Percentiles rank a stretch among this genome's conserved stretches.
Evolutionary conservation across 352 stramenopile genomes (phyloP).

Genomic region (Ophiocytium majus): DNA sequence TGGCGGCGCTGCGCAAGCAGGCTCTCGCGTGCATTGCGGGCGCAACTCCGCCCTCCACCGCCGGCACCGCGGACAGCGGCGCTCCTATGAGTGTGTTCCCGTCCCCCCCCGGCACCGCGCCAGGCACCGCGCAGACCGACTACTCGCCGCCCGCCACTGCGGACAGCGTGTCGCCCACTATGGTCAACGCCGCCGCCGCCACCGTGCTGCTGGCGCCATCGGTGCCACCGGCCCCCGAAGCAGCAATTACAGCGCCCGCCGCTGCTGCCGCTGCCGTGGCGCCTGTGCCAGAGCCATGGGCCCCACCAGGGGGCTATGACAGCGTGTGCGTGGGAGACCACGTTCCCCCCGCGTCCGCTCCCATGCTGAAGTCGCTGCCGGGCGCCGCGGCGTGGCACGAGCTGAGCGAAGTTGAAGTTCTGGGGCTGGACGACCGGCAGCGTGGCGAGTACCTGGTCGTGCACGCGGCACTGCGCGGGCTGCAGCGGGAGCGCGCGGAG

Average conservation of each 20-base stretch:
- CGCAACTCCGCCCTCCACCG: not conserved
- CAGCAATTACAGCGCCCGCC: not conserved
- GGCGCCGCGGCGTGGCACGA: conserved; percentile 19
- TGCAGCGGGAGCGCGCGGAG: conserved; percentile 73
- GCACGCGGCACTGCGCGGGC: conserved; percentile 63
- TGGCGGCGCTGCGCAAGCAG: not conserved
- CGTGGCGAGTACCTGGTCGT: conserved; percentile 50
- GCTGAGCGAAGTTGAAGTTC: conserved; percentile 38
- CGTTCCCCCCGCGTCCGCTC: not conserved
- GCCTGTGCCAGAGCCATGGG: not conserved
- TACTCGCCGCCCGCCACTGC: not conserved
- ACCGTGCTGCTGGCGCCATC: too few species aligned
- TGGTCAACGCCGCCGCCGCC: not conserved
- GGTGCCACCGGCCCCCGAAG: too few species aligned
- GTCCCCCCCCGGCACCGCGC: not conserved
- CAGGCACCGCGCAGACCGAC: too few species aligned
- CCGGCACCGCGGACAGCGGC: not conserved
- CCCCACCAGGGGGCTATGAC: not conserved
- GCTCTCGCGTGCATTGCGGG: not conserved
- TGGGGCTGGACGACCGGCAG: conserved; percentile 42
- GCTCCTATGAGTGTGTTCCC: not conserved
- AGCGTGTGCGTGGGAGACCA: not conserved
- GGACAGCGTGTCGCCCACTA: too few species aligned
- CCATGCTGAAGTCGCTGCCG: not conserved
- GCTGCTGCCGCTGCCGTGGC: not conserved